phyloP scores from a whole-genome alignment of 148 eudicot species.

The Silene uniflora region DNA sequence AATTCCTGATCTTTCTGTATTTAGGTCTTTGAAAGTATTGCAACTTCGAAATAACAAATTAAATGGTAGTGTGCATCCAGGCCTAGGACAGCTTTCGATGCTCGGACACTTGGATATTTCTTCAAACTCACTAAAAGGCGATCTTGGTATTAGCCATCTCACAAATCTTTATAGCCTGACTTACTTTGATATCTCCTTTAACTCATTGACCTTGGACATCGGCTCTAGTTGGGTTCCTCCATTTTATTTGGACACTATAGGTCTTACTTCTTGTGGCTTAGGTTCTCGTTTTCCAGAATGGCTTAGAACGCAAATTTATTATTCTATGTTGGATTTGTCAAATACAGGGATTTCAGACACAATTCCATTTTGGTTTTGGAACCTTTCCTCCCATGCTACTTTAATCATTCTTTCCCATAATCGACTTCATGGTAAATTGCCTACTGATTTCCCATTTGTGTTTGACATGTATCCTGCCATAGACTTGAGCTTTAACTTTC shows the following conservation, averaged over 20 bases:
- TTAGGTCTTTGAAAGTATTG: too few relatives aligned
- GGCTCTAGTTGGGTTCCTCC: constrained; percentile 22
- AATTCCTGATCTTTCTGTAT: too few relatives aligned
- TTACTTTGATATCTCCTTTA: constrained; percentile 29
- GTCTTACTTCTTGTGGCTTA: too few relatives aligned
- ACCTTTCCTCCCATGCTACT: constrained; percentile 15
- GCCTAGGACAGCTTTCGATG: too few relatives aligned
- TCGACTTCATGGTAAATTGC: constrained; percentile 12
- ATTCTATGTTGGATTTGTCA: constrained; percentile 15
- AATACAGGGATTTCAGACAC: constrained; percentile 11
- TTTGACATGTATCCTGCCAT: not conserved
- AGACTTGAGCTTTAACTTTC: constrained; percentile 20
- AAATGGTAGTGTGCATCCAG: too few relatives aligned
- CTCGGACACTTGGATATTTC: too few relatives aligned
- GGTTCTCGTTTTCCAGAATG: constrained; percentile 24
- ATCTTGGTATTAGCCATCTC: too few relatives aligned
- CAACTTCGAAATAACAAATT: too few relatives aligned
- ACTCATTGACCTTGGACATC: constrained; percentile 23
- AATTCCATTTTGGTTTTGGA: constrained; percentile 25
- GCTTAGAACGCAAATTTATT: constrained; percentile 17
- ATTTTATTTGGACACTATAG: constrained; percentile 15
- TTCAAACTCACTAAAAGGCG: too few relatives aligned
- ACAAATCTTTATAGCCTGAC: constrained; percentile 23
- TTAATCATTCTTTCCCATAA: constrained; percentile 18
- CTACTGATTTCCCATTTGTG: constrained; percentile 5